These are phyloP conservation scores for Dittrichia graveolens DNA, from an alignment of 129 eudicot genomes.

Conservation along the genomic window DNA sequence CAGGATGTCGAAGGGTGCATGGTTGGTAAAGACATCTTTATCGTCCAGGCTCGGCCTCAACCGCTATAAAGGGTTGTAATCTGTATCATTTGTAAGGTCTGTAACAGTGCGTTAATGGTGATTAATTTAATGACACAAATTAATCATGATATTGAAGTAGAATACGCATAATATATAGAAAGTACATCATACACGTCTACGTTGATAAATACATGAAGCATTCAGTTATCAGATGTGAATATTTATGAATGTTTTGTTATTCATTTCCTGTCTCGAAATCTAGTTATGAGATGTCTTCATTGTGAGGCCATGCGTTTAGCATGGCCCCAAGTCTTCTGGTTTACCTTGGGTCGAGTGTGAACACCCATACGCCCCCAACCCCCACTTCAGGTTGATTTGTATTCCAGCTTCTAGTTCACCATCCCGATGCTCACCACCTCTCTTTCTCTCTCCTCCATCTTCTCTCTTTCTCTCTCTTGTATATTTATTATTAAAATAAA, in stretches of 20 bases:
- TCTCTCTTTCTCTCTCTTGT: too few relatives aligned
- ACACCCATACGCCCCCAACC: too few relatives aligned
- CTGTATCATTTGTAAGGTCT: background rate
- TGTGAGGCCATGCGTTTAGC: too few relatives aligned
- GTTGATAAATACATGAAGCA: slow-evolving; percentile 5
- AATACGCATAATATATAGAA: slow-evolving; percentile 5
- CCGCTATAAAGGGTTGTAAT: slow-evolving; percentile 44
- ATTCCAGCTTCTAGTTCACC: too few relatives aligned
- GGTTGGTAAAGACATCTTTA: slow-evolving; percentile 73
- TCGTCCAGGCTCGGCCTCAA: slow-evolving; percentile 93
- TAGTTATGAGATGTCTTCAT: background rate
- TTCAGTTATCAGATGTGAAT: background rate
- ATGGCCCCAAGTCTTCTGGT: too few relatives aligned
- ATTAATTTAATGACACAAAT: slow-evolving; percentile 2
- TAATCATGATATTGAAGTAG: background rate
- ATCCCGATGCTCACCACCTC: too few relatives aligned
- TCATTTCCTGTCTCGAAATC: background rate
- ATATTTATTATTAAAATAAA: too few relatives aligned
- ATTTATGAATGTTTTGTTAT: background rate
- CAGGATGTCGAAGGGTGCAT: slow-evolving; percentile 94
- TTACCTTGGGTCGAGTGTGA: too few relatives aligned
- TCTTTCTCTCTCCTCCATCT: too few relatives aligned
- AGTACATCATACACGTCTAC: slow-evolving; percentile 9
- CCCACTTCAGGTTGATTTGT: too few relatives aligned
- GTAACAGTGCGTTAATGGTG: slow-evolving; percentile 2